phyloP scores from a whole-genome alignment of 2,329 filamentous ascomycete species.

The Shiraia bambusicola region DNA sequence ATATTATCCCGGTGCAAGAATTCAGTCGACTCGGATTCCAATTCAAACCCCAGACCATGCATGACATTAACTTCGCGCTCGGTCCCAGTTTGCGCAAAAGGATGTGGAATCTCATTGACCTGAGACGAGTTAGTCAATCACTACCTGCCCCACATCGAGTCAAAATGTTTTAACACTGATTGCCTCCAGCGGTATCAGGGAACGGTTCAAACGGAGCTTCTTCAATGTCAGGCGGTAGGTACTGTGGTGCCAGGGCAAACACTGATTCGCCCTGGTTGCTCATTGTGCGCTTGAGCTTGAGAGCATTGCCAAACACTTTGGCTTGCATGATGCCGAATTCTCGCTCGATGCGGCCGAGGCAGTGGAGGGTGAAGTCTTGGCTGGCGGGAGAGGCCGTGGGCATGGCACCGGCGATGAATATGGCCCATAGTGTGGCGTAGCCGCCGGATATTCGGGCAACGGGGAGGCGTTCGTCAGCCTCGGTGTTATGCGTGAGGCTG shows the following conservation, averaged over 20 bases:
- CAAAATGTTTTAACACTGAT: no score
- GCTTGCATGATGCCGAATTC: slow-evolving; percentile 41
- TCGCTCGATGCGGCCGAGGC: slow-evolving; percentile 65
- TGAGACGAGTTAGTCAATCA: no score
- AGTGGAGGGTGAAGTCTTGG: slow-evolving; percentile 26
- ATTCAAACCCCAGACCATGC: no score
- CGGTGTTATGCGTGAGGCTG: slow-evolving; percentile 1
- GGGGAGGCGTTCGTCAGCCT: slow-evolving; percentile 25
- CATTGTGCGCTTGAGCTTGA: slow-evolving; percentile 23
- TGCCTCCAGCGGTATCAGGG: neutral
- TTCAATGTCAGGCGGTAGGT: slow-evolving; percentile 11
- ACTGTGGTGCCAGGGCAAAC: slow-evolving; percentile 13
- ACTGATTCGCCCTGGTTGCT: slow-evolving; percentile 4
- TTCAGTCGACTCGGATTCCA: no score
- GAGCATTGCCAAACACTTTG: slow-evolving; percentile 26
- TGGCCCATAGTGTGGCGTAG: slow-evolving; percentile 34
- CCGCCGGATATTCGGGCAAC: slow-evolving; percentile 36
- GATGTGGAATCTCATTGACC: no score
- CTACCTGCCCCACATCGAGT: no score
- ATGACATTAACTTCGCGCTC: no score
- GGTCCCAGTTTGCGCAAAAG: no score
- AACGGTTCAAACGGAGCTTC: slow-evolving; percentile 7
- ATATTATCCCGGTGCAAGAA: no score
- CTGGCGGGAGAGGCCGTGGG: slow-evolving; percentile 24
- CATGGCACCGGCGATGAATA: slow-evolving; percentile 36